Evolutionary conservation across 495 filamentous ascomycete species (phyloP), one percentile per base, ranked within the genome.

Genomic region (Cetradonia linearis): DNA sequence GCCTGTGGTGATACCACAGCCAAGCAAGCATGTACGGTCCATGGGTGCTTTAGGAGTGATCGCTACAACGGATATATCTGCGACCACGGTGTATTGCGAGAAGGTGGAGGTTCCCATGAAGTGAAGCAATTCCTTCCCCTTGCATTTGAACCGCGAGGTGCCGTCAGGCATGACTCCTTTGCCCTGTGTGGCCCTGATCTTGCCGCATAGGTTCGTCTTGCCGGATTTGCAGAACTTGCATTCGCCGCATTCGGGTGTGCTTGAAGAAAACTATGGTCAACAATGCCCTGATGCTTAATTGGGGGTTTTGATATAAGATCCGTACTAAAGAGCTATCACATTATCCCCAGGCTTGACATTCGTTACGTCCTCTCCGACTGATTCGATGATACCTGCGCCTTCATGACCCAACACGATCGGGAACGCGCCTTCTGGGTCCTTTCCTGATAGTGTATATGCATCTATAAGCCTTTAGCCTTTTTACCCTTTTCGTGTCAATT

Each of bases 91-190:
- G 77, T 95, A 98, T 77, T 97, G 92, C 20, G 89, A 90, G 81
- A 98, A 98, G 66, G 93, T 98, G 18, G 90, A 96, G 55, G 89
- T 95, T 68, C 93, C 93, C 93, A 98, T 98, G 78, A 97, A 98
- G 78, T 98, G 93, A 36, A 98, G 83, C 55, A 98, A 81, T 65
- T 91, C 85, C 75, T 95, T 84, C 68, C 93, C 93, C 70, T 90
- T 91, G 76, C 87, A 91, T 69, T 81, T 87, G 83, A 98, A 97
- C 55, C 93, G 88, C 48, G 88, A 88, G 66, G 94, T 96, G 57
- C 93, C 94, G 71, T 98, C 93, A 44, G 93, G 93, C 91, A 98
- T 95, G 56, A 97, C 88, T 71, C 93, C 93, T 70, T 80, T 84
- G 65, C 93, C 93, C 76, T 98, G 93, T 14, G 93, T 98, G 33